Evolutionary conservation across 2,329 filamentous ascomycete species (phyloP).

Genomic region (Verticillium nonalfalfae): DNA sequence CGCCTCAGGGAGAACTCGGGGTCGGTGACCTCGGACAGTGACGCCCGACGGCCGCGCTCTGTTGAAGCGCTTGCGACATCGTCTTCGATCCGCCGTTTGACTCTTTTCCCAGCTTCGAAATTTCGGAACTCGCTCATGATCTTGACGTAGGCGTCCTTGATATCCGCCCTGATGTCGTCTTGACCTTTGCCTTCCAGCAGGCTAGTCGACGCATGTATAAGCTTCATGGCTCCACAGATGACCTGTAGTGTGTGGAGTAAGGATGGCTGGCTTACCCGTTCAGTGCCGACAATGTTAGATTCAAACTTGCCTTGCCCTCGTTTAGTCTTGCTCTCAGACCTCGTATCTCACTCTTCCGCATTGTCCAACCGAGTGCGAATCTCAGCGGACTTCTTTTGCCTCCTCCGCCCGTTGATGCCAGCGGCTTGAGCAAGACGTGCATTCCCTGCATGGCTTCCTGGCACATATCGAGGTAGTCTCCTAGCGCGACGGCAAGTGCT

Average conservation of each 20-base stretch:
- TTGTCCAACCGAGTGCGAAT: not conserved
- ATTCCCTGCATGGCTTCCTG: constrained; percentile 1
- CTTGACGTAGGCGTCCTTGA: not conserved
- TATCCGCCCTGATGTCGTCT: not conserved
- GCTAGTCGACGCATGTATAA: not conserved
- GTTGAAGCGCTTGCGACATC: not conserved
- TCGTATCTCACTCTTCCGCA: not conserved
- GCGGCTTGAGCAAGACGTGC: not conserved
- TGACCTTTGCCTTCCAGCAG: constrained; percentile 1
- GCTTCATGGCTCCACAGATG: not conserved
- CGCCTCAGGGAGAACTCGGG: not conserved
- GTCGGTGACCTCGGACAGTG: not conserved
- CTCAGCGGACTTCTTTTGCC: not conserved
- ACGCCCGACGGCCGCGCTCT: not conserved
- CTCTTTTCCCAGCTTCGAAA: not conserved
- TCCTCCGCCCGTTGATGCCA: not conserved
- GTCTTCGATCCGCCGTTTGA: not conserved
- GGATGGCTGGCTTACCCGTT: not conserved
- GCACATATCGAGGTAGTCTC: not conserved
- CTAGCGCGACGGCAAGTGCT: not conserved
- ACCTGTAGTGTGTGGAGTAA: not conserved
- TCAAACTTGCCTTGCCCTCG: constrained; percentile 1
- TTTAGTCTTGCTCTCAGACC: not conserved
- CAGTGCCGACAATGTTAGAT: not conserved
- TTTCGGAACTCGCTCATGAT: not conserved